Conservation (phyloP, 192 early-diverging fungal genomes). For the Linnemannia elongata region DNA sequence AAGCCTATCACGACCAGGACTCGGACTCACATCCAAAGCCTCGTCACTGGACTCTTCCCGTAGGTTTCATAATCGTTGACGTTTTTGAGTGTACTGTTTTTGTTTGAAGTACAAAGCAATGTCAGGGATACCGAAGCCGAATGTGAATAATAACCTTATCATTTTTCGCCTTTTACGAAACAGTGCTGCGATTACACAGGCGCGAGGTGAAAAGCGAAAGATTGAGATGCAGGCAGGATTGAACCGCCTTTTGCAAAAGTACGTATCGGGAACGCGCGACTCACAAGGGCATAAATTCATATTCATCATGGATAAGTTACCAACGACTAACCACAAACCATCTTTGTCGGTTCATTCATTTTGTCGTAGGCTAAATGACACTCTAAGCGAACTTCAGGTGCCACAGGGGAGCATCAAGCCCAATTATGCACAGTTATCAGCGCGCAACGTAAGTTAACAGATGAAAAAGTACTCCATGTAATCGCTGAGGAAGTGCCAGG, state of each 20-base stretch:
- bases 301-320: not conserved
- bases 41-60: slow-evolving; percentile 37
- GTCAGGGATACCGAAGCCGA: too few species aligned
- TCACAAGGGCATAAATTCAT: not conserved
- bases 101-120: too few species aligned
- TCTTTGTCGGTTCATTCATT: not conserved
- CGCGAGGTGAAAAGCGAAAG: slow-evolving; percentile 41
- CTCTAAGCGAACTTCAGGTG: slow-evolving; percentile 44
- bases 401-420: slow-evolving; percentile 9
- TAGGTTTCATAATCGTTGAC: not conserved
- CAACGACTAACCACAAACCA: not conserved
- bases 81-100: not conserved
- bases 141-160: not conserved
- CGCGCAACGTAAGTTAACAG: slow-evolving; percentile 29
- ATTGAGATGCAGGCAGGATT: slow-evolving; percentile 37
- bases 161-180: not conserved
- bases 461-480: not conserved
- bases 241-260: slow-evolving; percentile 49
- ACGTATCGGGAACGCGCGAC: not conserved
- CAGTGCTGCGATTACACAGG: slow-evolving; percentile 39
- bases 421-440: slow-evolving; percentile 27
- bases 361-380: slow-evolving; percentile 37
- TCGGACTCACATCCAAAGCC: slow-evolving; percentile 36
- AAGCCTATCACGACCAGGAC: slow-evolving; percentile 41
- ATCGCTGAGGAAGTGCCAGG: too few species aligned